Percentiles rank a stretch among this genome's conserved stretches.
phyloP scores from a whole-genome alignment of 2,329 filamentous ascomycete species.

The Coleophoma eucalyptorum region DNA sequence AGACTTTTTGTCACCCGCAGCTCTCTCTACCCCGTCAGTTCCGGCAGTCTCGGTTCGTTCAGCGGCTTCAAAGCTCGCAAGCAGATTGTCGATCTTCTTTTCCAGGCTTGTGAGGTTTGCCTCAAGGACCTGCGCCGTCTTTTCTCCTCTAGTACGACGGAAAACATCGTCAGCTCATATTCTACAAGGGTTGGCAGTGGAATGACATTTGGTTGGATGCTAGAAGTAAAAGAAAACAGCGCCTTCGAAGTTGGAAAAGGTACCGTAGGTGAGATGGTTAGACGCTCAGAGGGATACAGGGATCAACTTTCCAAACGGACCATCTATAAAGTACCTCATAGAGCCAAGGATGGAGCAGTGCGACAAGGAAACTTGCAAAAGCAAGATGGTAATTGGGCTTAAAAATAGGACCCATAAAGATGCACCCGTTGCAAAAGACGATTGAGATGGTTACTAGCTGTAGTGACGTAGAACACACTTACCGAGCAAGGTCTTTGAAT shows the following conservation, averaged over 20 bases:
- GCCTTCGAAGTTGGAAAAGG: too few relatives aligned
- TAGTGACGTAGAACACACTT: slow-evolving; percentile 5
- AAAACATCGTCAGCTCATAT: neutral
- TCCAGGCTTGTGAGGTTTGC: slow-evolving; percentile 48
- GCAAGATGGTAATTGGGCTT: neutral
- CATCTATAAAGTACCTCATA: too few relatives aligned
- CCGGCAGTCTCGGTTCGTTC: slow-evolving; percentile 6
- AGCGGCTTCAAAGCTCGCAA: slow-evolving; percentile 42
- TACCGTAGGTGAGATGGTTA: too few relatives aligned
- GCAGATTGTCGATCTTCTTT: slow-evolving; percentile 49
- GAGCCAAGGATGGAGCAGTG: too few relatives aligned
- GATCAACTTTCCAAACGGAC: too few relatives aligned
- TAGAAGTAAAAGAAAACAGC: too few relatives aligned
- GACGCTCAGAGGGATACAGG: too few relatives aligned
- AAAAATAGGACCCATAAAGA: neutral
- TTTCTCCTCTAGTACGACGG: slow-evolving; percentile 38
- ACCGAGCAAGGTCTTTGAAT: slow-evolving; percentile 33
- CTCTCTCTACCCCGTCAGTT: too few relatives aligned
- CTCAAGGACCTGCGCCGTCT: slow-evolving; percentile 49
- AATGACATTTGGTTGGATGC: too few relatives aligned
- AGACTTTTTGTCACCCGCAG: too few relatives aligned
- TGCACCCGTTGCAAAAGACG: neutral
- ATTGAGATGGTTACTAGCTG: neutral
- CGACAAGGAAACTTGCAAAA: too few relatives aligned
- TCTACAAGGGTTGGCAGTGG: too few relatives aligned